A percentile compares a stretch with the other conserved stretches of the same genome.
Conservation (phyloP, 768 basidiomycete genomes). For the Amanita muscaria region DNA sequence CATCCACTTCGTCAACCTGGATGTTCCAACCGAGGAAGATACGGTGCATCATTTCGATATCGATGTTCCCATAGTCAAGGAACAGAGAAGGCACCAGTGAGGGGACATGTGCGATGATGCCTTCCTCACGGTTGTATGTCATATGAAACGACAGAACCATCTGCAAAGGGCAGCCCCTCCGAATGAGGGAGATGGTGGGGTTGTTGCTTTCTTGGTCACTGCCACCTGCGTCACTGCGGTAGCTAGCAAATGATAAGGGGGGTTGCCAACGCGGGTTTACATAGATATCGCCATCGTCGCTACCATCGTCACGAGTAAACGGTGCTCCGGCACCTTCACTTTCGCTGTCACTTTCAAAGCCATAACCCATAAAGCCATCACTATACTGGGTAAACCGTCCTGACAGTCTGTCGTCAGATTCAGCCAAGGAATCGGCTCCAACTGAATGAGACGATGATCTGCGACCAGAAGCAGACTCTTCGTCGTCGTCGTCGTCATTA, state of each 20-base stretch:
- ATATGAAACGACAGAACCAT: conserved; percentile 53
- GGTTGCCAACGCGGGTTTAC: conserved; percentile 51
- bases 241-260: conserved; percentile 29
- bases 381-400: conserved; percentile 4
- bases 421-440: conserved; percentile 27
- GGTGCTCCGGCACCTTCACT: conserved; percentile 10
- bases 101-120: conserved; percentile 39
- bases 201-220: conserved; percentile 18
- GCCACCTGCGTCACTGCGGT: conserved; percentile 5
- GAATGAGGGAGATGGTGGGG: conserved; percentile 30
- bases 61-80: conserved; percentile 16
- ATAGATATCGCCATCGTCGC: conserved; percentile 22
- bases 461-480: conserved; percentile 19
- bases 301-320: conserved; percentile 18
- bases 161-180: conserved; percentile 48
- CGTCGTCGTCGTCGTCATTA: conserved; percentile 35
- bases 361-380: conserved; percentile 2
- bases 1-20: conserved; percentile 32
- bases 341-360: conserved; percentile 12
- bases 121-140: conserved; percentile 44
- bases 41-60: conserved; percentile 28
- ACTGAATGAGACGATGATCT: conserved; percentile 16
- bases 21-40: conserved; percentile 69
- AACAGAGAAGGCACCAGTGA: conserved; percentile 25
- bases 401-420: conserved; percentile 16